Conservation (phyloP, 441 rosid species). For the Sinapis alba region DNA sequence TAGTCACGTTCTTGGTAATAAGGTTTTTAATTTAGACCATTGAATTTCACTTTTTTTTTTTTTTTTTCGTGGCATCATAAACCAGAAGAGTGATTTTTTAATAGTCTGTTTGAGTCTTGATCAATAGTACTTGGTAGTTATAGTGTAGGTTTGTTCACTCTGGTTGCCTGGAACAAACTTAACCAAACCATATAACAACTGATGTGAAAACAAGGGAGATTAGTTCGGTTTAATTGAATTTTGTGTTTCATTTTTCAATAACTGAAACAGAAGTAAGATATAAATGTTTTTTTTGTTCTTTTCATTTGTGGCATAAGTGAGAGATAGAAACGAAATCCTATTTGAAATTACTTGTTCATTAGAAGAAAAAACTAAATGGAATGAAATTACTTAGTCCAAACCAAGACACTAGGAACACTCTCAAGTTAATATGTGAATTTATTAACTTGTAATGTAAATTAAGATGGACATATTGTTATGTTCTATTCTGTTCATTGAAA, state of each 20-base stretch:
- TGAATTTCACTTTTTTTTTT: not conserved
- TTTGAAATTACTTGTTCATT: too few relatives aligned
- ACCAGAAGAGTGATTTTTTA: not conserved
- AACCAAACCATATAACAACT: not conserved
- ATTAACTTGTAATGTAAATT: too few relatives aligned
- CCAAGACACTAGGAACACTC: too few relatives aligned
- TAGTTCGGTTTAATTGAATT: not conserved
- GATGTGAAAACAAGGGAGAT: not conserved
- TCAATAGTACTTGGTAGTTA: not conserved
- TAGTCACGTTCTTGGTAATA: constrained; percentile 13
- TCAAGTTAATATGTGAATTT: too few relatives aligned
- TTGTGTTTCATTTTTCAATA: not conserved
- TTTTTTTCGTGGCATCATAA: not conserved
- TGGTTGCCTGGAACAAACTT: not conserved
- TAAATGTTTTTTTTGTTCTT: too few relatives aligned
- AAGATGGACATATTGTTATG: not conserved
- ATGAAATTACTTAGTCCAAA: too few relatives aligned
- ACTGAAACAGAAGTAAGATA: too few relatives aligned
- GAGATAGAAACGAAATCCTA: too few relatives aligned
- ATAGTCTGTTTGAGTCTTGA: not conserved
- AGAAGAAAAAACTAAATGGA: too few relatives aligned
- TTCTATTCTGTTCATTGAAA: not conserved
- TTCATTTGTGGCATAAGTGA: too few relatives aligned
- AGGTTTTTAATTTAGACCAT: constrained; percentile 5
- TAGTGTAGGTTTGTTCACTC: not conserved